Base-by-base conservation (phyloP, 805 yeast genomes). In the Starmera dryadoides region DNA sequence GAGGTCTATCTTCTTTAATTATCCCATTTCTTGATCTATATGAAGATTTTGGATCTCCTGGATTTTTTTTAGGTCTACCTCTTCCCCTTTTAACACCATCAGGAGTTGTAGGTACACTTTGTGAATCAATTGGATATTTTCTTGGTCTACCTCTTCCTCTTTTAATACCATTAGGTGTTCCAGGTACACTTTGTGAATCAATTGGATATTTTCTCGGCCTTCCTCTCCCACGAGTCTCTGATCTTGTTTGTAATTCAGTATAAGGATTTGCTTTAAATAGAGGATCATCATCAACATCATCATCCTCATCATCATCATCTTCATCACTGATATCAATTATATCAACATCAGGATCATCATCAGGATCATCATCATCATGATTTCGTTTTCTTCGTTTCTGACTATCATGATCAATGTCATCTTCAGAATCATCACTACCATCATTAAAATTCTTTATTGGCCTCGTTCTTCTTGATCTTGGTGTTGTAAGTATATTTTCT, bases 131-230 rank as follows among this genome's bases (percentile, higher is more conserved):
- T 18, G 36, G 35, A 17, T 35, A 28, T 30, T 39, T 39, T 29
- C 35, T 31, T 36, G 39, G 39, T 12, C 39, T 30, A 16, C 39
- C 39, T 18, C 23, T 23, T 3, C 39, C 35, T 25, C 39, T 30
- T 16, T 20, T 17, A 7, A 10, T n/a, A 3, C 37, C 36, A 12
- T 36, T 29, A 4, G 25, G 31, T 17, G 22, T 19, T 2, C 37
- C 16, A 14, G 33, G 20, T 11, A 21, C 12, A 23, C 29, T 38
- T 16, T 39, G 34, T 10, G 34, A 26, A 7, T 37, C 22, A 16
- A 25, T 34, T n/a, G 33, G 30, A 35, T 28, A 26, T 10, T 33
- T 36, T 22, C 36, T 38, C 16, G 41, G 37, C 34, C 39, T 26
- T 7, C 40, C 37, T 5, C 38, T 33, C 4, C 38, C 37, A 17